Base-by-base conservation (phyloP, 371 early-diverging fungal genomes). In the Basidiobolus heterosporus region DNA sequence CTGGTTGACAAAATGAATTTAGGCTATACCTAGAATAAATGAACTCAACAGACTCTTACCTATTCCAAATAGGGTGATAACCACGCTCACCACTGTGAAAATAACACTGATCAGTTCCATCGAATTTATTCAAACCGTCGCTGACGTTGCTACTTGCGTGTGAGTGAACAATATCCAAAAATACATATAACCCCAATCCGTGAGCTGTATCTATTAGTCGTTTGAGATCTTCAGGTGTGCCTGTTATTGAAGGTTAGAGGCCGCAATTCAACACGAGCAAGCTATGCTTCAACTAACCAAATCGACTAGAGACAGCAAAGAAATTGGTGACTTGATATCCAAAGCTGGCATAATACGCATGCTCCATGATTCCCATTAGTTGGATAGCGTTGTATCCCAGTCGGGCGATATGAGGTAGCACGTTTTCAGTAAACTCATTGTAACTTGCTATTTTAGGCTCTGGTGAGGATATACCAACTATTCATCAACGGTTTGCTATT, bases 361-460 rank as follows among this genome's bases (percentile, higher is more conserved):
- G 96, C 61, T 96, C 96, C 93, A 92, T 92, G 39, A 96, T 69
- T 35, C 93, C 96, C 96, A 96, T 96, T 38, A 96, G 59, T 65
- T 96, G 94, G 53, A 96, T 84, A 0, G 80, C 66, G 60, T 96
- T 93, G 73, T 95, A 95, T 0, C 92, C 92, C 13, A 89, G 71
- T 46, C 82, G 63, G 47, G 72, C 72, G 59, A 95, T 89, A 48
- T 89, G 72, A 17, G 90, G 91, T 14, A 95, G 65, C 5, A 87
- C 75, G 45, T 87, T 77, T 38, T 70, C 59, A 1, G 88, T 85
- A 53, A 93, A 95, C 52, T 95, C 87, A 19, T 71, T 67, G 65
- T 82, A 95, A 4, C 82, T 82, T 2, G 80, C 85, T 38, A 90
- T 80, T 1, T 78, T 68, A 30, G 69, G 74, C 52, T 94, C 91